phyloP scores from a whole-genome alignment of 139 green algal species.

The Chlorella sp. region DNA sequence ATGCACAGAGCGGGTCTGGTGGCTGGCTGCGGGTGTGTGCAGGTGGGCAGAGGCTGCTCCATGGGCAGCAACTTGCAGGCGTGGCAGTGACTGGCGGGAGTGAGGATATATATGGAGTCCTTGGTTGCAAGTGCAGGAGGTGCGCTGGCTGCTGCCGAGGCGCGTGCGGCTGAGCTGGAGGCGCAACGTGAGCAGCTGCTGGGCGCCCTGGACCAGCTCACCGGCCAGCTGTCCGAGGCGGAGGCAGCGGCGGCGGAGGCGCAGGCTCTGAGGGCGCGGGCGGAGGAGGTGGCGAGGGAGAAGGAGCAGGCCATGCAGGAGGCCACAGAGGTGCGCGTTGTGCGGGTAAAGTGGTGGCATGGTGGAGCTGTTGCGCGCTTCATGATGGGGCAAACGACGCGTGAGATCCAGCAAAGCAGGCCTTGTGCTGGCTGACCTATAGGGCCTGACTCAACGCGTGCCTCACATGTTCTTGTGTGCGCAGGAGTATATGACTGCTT shows the following conservation, averaged over 20 bases:
- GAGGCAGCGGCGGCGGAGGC: not conserved
- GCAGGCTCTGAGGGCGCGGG: not conserved
- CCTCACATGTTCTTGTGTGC: not conserved
- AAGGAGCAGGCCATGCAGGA: not conserved
- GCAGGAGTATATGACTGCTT: conserved; percentile 2
- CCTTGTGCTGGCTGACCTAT: too few relatives aligned
- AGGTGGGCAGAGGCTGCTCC: too few relatives aligned
- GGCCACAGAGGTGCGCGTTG: too few relatives aligned
- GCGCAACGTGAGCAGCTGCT: conserved; percentile 9
- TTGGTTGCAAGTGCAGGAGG: too few relatives aligned
- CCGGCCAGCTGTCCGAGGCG: not conserved
- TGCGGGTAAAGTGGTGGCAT: too few relatives aligned
- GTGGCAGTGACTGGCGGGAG: not conserved
- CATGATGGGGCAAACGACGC: too few relatives aligned
- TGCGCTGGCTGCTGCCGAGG: not conserved
- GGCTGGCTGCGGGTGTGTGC: too few relatives aligned
- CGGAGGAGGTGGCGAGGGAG: not conserved
- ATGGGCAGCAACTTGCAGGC: not conserved
- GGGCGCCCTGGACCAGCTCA: not conserved
- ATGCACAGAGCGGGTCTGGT: too few relatives aligned
- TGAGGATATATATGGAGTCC: too few relatives aligned
- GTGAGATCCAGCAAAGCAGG: too few relatives aligned
- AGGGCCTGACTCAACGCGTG: too few relatives aligned
- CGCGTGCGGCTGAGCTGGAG: conserved; percentile 6
- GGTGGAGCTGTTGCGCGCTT: too few relatives aligned